phyloP scores from a whole-genome alignment of 2,329 filamentous ascomycete species.

The Pseudopithomyces maydicus region DNA sequence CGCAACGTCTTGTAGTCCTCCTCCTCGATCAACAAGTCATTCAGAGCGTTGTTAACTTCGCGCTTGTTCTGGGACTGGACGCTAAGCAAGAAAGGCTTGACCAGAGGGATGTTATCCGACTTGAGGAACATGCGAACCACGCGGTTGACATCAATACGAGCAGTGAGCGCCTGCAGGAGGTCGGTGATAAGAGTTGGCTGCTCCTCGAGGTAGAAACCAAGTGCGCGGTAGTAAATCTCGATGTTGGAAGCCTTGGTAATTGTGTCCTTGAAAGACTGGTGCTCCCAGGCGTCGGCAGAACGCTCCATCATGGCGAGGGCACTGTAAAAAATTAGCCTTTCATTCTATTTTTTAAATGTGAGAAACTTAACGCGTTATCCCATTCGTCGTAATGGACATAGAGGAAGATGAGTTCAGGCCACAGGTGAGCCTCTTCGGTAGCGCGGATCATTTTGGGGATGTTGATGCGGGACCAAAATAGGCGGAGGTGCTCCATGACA shows the following conservation, averaged over 20 bases:
- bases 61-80: slow-evolving; percentile 98
- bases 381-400: slow-evolving; percentile 99
- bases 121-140: slow-evolving; percentile 99
- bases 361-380: too few species aligned
- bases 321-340: too few species aligned
- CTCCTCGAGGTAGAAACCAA: slow-evolving; percentile 97
- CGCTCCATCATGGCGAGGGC: slow-evolving; percentile 99
- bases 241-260: slow-evolving; percentile 96
- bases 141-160: slow-evolving; percentile 95
- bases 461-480: slow-evolving; percentile 98
- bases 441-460: slow-evolving; percentile 95
- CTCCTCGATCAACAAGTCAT: slow-evolving; percentile 96
- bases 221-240: slow-evolving; percentile 97
- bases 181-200: slow-evolving; percentile 96
- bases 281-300: slow-evolving; percentile 96
- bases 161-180: slow-evolving; percentile 86
- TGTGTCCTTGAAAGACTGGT: slow-evolving; percentile 99
- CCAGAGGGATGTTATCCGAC: slow-evolving; percentile 95
- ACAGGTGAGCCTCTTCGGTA: slow-evolving; percentile 91
- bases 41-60: slow-evolving; percentile 96
- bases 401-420: slow-evolving; percentile 97
- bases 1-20: slow-evolving; percentile 99
- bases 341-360: too few species aligned
- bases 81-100: slow-evolving; percentile 97
- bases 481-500: slow-evolving; percentile 97